A percentile compares a stretch with the other conserved stretches of the same genome.
Evolutionary conservation across 2,329 filamentous ascomycete species (phyloP).

Genomic region (Apiospora pterosperma): DNA sequence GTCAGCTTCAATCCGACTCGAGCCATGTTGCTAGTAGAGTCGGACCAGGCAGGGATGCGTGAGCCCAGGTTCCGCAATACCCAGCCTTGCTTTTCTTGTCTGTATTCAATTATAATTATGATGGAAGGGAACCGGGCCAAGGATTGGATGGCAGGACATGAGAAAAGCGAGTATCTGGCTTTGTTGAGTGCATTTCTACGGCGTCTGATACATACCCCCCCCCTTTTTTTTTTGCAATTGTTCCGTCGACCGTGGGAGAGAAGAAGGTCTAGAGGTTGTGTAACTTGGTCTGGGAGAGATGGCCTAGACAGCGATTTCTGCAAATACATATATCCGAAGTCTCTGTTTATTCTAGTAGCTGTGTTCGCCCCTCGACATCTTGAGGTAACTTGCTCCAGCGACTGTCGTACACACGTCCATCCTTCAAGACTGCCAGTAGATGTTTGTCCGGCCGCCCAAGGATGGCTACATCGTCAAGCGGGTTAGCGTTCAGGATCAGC

Average conservation of each 20-base stretch:
- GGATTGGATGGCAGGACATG: not conserved
- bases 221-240: conserved; percentile 2
- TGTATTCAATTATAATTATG: not conserved
- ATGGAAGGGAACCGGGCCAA: not conserved
- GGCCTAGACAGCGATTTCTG: not conserved
- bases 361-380: not conserved
- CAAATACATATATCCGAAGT: not conserved
- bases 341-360: not conserved
- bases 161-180: not conserved
- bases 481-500: conserved; percentile 45
- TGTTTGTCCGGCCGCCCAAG: conserved; percentile 42
- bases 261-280: not conserved
- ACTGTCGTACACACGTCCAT: conserved; percentile 38
- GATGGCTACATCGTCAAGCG: conserved; percentile 50
- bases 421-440: conserved; percentile 47
- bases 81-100: not conserved
- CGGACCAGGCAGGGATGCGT: not conserved
- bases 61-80: not conserved
- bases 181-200: conserved; percentile 7
- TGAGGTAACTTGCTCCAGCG: conserved; percentile 7
- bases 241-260: not conserved
- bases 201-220: conserved; percentile 7
- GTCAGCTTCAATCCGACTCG: not conserved
- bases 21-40: not conserved
- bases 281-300: too few species aligned